Conservation (phyloP, 371 early-diverging fungal genomes). For the Actinomortierella wolfii region DNA sequence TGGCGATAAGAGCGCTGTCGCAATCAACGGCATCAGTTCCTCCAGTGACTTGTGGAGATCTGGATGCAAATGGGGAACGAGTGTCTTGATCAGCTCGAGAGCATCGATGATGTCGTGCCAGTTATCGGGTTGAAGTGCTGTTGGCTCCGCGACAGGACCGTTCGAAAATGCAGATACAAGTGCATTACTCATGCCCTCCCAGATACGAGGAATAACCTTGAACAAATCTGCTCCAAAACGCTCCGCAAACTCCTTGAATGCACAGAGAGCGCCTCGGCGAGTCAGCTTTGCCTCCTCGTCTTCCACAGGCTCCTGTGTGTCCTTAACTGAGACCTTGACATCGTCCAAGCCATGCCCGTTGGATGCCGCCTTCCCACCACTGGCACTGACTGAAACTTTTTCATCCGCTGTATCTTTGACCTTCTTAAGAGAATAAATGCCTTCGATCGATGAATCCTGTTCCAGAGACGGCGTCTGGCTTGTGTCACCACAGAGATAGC, state of each 20-base stretch:
- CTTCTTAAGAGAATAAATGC: conserved; percentile 70
- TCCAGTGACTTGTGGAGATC: conserved; percentile 48
- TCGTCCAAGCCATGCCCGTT: conserved; percentile 46
- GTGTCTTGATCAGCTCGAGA: conserved; percentile 70
- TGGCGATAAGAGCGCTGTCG: conserved; percentile 68
- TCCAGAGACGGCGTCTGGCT: conserved; percentile 69
- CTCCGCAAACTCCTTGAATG: conserved; percentile 71
- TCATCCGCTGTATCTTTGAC: conserved; percentile 43
- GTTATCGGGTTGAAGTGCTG: conserved; percentile 29
- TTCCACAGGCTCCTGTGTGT: conserved; percentile 47
- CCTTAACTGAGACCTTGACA: conserved; percentile 52
- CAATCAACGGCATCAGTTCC: conserved; percentile 65
- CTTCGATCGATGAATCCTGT: conserved; percentile 57
- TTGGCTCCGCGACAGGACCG: conserved; percentile 31
- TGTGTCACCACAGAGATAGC: conserved; percentile 86
- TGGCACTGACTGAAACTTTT: conserved; percentile 4
- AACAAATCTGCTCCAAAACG: conserved; percentile 77
- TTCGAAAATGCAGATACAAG: conserved; percentile 44
- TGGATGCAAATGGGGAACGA: conserved; percentile 69
- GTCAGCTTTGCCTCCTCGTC: conserved; percentile 62
- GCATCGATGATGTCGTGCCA: conserved; percentile 84
- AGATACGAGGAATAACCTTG: conserved; percentile 75
- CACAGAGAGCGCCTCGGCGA: conserved; percentile 83
- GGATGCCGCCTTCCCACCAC: conserved; percentile 33
- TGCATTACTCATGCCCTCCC: conserved; percentile 69